phyloP scores from a whole-genome alignment of 768 basidiomycete species.

The Macrocybe gigantea region DNA sequence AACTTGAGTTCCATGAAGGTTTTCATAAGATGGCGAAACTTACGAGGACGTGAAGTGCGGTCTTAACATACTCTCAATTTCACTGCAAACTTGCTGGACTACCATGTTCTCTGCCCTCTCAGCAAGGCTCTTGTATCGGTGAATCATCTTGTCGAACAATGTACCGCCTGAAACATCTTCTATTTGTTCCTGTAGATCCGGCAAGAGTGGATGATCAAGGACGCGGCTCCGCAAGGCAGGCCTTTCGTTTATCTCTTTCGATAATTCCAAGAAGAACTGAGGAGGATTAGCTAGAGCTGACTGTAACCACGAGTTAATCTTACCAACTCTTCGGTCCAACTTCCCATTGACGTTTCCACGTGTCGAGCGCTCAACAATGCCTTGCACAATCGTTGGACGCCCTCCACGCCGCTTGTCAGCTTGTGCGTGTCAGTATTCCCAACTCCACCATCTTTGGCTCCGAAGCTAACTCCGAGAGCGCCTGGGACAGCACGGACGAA shows the following conservation, averaged over 20 bases:
- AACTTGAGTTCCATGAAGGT: too few relatives aligned
- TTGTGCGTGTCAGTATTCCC: conserved; percentile 50
- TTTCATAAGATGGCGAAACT: too few relatives aligned
- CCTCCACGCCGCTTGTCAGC: conserved; percentile 80
- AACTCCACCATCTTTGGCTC: conserved; percentile 32
- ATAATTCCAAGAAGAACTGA: conserved; percentile 91
- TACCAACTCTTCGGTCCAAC: conserved; percentile 90
- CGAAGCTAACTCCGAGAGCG: conserved; percentile 63
- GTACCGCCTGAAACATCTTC: conserved; percentile 47
- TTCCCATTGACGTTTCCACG: conserved; percentile 60
- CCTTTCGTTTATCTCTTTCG: conserved; percentile 68
- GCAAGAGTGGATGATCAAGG: conserved; percentile 42
- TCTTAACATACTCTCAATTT: conserved; percentile 74
- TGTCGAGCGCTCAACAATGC: conserved; percentile 79
- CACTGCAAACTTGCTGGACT: conserved; percentile 73
- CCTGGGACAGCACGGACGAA: conserved; percentile 92
- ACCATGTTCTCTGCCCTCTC: conserved; percentile 85
- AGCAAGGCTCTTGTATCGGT: conserved; percentile 53
- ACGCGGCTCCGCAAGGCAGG: conserved; percentile 52
- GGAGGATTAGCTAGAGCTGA: not conserved
- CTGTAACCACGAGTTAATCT: conserved; percentile 16
- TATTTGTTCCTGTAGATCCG: conserved; percentile 30
- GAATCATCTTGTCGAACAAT: conserved; percentile 75
- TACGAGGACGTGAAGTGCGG: conserved; percentile 55
- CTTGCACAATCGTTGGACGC: conserved; percentile 78